phyloP scores from a whole-genome alignment of 208 protist species.

The Crithidia expoeki region DNA sequence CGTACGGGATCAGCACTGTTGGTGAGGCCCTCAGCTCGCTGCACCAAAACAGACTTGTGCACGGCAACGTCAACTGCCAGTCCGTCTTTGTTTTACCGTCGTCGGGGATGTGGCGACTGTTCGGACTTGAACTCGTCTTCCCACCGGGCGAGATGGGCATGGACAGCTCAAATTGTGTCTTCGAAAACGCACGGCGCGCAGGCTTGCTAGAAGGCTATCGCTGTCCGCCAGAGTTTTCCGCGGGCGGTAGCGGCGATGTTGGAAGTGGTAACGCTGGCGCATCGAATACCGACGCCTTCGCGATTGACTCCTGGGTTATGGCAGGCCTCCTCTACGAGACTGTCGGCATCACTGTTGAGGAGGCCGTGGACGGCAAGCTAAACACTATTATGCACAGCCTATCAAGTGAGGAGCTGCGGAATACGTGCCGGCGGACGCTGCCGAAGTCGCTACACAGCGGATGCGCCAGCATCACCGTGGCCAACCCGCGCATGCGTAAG shows the following conservation, averaged over 20 bases:
- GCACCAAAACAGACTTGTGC: conserved; percentile 77
- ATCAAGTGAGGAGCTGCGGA: conserved; percentile 28
- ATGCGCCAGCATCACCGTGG: conserved; percentile 51
- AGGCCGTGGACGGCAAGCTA: conserved; percentile 29
- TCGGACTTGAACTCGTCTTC: conserved; percentile 73
- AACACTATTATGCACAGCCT: conserved; percentile 22
- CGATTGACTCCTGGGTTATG: conserved; percentile 84
- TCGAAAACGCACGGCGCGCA: conserved; percentile 27
- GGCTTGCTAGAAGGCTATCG: conserved; percentile 41
- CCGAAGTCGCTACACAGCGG: conserved; percentile 55
- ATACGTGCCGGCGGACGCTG: conserved; percentile 36
- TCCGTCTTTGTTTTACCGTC: conserved; percentile 65
- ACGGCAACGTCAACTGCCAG: conserved; percentile 76
- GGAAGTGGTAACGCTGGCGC: not conserved
- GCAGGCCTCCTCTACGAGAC: conserved; percentile 80
- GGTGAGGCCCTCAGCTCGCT: conserved; percentile 57
- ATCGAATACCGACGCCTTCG: conserved; percentile 18
- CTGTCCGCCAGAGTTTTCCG: conserved; percentile 40
- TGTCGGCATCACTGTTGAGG: conserved; percentile 36
- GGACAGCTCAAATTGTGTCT: conserved; percentile 5
- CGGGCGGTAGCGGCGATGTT: conserved; percentile 7
- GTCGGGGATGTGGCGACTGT: conserved; percentile 83
- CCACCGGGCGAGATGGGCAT: conserved; percentile 20
- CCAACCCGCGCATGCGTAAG: conserved; percentile 54
- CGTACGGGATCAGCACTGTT: conserved; percentile 67